These are phyloP conservation scores for Dinochytrium kinnereticum DNA, from an alignment of 371 early-diverging fungal genomes.

Conservation along the genomic window DNA sequence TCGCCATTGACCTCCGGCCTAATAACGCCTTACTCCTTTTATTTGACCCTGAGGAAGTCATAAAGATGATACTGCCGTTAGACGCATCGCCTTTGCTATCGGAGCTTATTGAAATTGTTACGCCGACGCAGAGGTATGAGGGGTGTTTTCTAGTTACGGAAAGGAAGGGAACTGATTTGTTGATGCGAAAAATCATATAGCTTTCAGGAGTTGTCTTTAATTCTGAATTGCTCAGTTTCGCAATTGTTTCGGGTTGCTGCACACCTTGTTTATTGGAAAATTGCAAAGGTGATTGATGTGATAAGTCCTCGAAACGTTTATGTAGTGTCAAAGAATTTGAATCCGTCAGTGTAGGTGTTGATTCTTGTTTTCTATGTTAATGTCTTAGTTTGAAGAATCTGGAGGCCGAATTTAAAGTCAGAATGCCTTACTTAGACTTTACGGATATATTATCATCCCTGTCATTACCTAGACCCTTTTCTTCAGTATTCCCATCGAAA, in stretches of 20 bases:
- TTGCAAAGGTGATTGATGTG: conserved; percentile 85
- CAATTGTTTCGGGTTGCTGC: conserved; percentile 81
- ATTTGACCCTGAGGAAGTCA: conserved; percentile 82
- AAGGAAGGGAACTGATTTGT: conserved; percentile 9
- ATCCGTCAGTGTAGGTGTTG: conserved; percentile 61
- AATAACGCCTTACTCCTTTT: conserved; percentile 84
- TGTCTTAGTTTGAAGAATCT: conserved; percentile 53
- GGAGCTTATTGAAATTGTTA: conserved; percentile 82
- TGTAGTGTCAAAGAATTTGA: conserved; percentile 73
- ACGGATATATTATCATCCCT: conserved; percentile 73
- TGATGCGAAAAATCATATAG: conserved; percentile 38
- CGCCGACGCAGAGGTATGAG: conserved; percentile 77
- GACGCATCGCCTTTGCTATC: conserved; percentile 86
- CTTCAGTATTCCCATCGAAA: conserved; percentile 67
- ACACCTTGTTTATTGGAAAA: conserved; percentile 90
- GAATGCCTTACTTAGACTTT: conserved; percentile 73
- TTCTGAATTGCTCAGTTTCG: conserved; percentile 86
- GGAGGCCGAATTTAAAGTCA: conserved; percentile 64
- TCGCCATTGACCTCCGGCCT: conserved; percentile 63
- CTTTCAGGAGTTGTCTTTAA: conserved; percentile 78
- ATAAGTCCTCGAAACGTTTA: conserved; percentile 80
- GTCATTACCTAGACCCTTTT: conserved; percentile 73
- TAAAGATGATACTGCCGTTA: conserved; percentile 70
- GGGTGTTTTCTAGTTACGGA: too few species aligned
- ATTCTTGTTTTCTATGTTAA: background rate